phyloP scores from a whole-genome alignment of 2,329 filamentous ascomycete genomes.

The Raffaelea ambrosiae region DNA sequence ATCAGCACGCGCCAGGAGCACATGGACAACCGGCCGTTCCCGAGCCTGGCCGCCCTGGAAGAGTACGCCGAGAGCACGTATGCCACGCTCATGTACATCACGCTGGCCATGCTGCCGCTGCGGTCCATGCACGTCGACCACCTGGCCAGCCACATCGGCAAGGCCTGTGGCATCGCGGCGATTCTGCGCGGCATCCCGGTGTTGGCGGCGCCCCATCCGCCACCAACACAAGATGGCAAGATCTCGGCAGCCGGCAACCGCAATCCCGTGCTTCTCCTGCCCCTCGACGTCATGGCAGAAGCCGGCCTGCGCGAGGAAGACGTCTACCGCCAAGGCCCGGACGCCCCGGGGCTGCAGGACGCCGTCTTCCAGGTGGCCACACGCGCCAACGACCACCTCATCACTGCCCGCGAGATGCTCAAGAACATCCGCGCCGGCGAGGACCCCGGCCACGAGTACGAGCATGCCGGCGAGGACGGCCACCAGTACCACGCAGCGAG shows the following conservation, averaged over 20 bases:
- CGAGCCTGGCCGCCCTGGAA: constrained; percentile 65
- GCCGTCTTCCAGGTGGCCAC: constrained; percentile 90
- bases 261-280: constrained; percentile 59
- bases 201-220: constrained; percentile 67
- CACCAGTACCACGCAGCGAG: constrained; percentile 34
- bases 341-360: constrained; percentile 75
- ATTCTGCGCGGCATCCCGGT: constrained; percentile 81
- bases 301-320: constrained; percentile 78
- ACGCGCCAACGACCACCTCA: constrained; percentile 88
- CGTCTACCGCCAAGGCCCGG: constrained; percentile 69
- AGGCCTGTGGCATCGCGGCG: constrained; percentile 80
- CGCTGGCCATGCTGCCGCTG: constrained; percentile 69
- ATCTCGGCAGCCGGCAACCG: constrained; percentile 27
- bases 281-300: constrained; percentile 83
- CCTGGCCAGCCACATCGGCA: constrained; percentile 89
- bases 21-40: constrained; percentile 75
- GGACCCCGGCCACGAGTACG: constrained; percentile 76
- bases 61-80: constrained; percentile 93
- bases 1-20: constrained; percentile 75
- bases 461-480: constrained; percentile 73
- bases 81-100: constrained; percentile 83
- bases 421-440: constrained; percentile 66
- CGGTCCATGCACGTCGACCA: constrained; percentile 82
- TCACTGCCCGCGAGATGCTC: constrained; percentile 88
- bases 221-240: constrained; percentile 30